Conservation (phyloP, 768 basidiomycete species). For the Lepiota subincarnata region DNA sequence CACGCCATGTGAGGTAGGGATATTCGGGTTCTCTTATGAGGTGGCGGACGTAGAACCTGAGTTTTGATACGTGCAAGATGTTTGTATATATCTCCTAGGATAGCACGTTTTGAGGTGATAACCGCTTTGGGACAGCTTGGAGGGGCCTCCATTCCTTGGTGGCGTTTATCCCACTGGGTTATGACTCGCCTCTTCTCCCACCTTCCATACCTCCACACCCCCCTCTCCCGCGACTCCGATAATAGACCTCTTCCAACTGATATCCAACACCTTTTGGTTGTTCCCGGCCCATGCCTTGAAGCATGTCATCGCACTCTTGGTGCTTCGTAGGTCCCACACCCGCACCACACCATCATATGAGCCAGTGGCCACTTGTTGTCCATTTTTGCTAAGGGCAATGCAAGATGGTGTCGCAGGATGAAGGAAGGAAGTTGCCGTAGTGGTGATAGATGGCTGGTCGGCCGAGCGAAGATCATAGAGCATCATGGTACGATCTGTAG, state of each 20-base stretch:
- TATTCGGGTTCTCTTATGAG: no score
- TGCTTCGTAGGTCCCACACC: slow-evolving; percentile 75
- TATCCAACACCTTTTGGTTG: slow-evolving; percentile 50
- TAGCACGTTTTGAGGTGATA: no score
- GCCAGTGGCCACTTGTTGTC: slow-evolving; percentile 63
- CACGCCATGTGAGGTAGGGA: no score
- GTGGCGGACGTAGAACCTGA: no score
- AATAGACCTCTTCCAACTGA: slow-evolving; percentile 55
- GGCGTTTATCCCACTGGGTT: background rate
- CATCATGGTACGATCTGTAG: slow-evolving; percentile 71
- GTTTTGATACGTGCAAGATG: no score
- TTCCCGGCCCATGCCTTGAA: slow-evolving; percentile 56
- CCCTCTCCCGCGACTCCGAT: slow-evolving; percentile 62
- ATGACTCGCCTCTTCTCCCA: slow-evolving; percentile 31
- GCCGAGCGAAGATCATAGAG: slow-evolving; percentile 63
- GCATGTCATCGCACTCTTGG: slow-evolving; percentile 57
- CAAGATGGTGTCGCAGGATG: slow-evolving; percentile 70
- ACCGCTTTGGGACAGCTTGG: no score
- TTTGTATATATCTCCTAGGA: no score
- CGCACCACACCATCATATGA: slow-evolving; percentile 76
- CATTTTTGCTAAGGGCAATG: slow-evolving; percentile 30
- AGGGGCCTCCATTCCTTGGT: no score
- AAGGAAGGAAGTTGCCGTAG: slow-evolving; percentile 20
- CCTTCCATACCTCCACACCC: slow-evolving; percentile 62
- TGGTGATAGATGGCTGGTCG: background rate